Percentiles rank a stretch among this genome's conserved stretches.
Conservation (phyloP, 169 alveolate species). For the Plasmodium malariae region DNA sequence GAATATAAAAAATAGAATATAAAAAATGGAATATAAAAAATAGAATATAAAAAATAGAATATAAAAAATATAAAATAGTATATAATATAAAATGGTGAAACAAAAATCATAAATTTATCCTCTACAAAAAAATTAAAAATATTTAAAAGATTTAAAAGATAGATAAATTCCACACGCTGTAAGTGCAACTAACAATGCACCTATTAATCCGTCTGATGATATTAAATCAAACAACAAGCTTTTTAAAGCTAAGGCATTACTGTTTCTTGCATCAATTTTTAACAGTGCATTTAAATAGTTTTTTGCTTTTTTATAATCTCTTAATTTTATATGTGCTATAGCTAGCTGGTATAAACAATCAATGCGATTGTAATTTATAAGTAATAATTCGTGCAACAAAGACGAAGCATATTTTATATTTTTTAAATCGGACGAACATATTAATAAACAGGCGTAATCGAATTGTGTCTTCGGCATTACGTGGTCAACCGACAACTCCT, state of each 20-base stretch:
- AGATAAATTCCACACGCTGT: slow-evolving; percentile 58
- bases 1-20: too few species aligned
- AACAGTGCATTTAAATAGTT: slow-evolving; percentile 82
- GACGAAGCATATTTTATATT: slow-evolving; percentile 59
- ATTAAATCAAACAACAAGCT: slow-evolving; percentile 55
- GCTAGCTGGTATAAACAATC: slow-evolving; percentile 86
- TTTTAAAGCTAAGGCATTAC: slow-evolving; percentile 51
- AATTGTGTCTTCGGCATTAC: slow-evolving; percentile 75
- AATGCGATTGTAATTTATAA: slow-evolving; percentile 64
- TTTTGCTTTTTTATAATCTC: slow-evolving; percentile 83
- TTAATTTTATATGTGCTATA: slow-evolving; percentile 81
- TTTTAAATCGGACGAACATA: slow-evolving; percentile 69
- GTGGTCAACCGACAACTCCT: slow-evolving; percentile 62
- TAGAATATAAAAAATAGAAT: too few species aligned
- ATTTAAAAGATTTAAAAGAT: slow-evolving; percentile 74
- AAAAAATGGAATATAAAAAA: too few species aligned
- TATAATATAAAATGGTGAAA: too few species aligned
- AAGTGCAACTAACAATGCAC: slow-evolving; percentile 37
- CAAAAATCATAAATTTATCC: too few species aligned
- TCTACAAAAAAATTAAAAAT: slow-evolving; percentile 25
- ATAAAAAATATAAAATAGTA: too few species aligned
- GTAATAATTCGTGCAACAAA: slow-evolving; percentile 51
- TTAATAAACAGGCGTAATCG: slow-evolving; percentile 63
- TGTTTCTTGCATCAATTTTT: slow-evolving; percentile 77
- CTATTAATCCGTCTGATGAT: slow-evolving; percentile 44